These are phyloP conservation scores for Mycosphaerella sp. DNA, from an alignment of 2,329 filamentous ascomycete species.

Conservation along the genomic window DNA sequence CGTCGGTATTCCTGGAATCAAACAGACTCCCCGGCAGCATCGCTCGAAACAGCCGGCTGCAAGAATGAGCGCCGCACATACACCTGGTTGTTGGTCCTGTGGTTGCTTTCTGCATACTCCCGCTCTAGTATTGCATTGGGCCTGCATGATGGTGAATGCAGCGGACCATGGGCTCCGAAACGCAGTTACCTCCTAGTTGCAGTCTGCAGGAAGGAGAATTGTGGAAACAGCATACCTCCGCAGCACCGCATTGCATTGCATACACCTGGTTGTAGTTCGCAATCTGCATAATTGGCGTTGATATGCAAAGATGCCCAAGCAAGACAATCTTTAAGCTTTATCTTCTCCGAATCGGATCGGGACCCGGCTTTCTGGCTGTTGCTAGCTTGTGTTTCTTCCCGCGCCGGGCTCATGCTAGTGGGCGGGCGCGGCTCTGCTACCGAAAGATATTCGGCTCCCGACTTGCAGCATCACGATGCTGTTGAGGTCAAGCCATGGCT, in stretches of 20 bases:
- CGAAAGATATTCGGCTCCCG: slow-evolving; percentile 4
- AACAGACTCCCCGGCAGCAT: background rate
- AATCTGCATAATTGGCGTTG: slow-evolving; percentile 5
- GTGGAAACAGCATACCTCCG: background rate
- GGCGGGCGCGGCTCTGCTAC: slow-evolving; percentile 3
- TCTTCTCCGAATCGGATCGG: background rate
- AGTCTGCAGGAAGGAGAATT: background rate
- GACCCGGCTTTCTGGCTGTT: background rate
- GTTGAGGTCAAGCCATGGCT: slow-evolving; percentile 1
- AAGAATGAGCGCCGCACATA: background rate
- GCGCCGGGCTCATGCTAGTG: background rate
- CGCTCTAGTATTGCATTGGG: background rate
- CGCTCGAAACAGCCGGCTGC: background rate
- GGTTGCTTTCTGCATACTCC: background rate
- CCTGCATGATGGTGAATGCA: background rate
- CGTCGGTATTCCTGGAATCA: background rate
- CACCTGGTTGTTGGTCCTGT: background rate
- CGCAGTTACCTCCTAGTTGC: no score
- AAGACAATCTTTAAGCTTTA: background rate
- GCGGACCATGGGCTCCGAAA: background rate
- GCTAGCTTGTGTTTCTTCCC: slow-evolving; percentile 1
- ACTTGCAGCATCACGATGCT: background rate
- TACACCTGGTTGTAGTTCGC: slow-evolving; percentile 6
- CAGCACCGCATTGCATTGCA: slow-evolving; percentile 5
- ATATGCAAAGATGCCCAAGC: slow-evolving; percentile 7